A percentile compares a stretch with the other conserved stretches of the same genome.
phyloP scores from a whole-genome alignment of 441 rosid genomes.

The Omphalea diandra region DNA sequence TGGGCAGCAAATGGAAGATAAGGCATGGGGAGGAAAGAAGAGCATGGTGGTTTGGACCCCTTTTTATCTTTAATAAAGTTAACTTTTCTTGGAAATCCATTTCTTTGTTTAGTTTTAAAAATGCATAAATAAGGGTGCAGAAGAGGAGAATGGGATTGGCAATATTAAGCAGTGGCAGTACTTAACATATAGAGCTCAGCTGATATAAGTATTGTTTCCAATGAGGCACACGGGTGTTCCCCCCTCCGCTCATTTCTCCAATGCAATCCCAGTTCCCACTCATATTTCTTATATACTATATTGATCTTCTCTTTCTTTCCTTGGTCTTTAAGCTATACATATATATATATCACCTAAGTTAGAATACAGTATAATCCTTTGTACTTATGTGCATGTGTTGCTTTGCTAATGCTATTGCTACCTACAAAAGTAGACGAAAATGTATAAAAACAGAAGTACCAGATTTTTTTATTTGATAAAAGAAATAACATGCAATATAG shows the following conservation, averaged over 20 bases:
- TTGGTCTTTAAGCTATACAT: neutral
- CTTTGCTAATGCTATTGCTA: too few species aligned
- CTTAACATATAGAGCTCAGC: too few species aligned
- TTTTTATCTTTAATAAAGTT: constrained; percentile 20
- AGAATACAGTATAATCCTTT: neutral
- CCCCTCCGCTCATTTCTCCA: constrained; percentile 53
- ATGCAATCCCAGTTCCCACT: constrained; percentile 41
- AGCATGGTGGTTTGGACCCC: constrained; percentile 13
- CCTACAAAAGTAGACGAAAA: neutral
- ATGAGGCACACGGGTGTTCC: constrained; percentile 51
- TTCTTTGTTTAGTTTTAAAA: constrained; percentile 1
- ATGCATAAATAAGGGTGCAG: constrained; percentile 27
- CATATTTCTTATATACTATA: neutral
- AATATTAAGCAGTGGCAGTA: constrained; percentile 1
- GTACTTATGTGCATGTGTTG: neutral
- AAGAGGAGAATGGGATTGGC: neutral
- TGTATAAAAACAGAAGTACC: too few species aligned
- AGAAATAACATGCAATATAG: too few species aligned
- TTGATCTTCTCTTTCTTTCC: neutral
- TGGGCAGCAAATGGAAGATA: neutral
- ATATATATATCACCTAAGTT: neutral
- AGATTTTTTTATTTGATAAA: too few species aligned
- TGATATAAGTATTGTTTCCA: constrained; percentile 19
- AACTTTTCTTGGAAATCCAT: constrained; percentile 24
- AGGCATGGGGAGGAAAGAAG: constrained; percentile 14